These are phyloP conservation scores for Evernia prunastri DNA, from an alignment of 495 filamentous ascomycete genomes.

Conservation along the genomic window DNA sequence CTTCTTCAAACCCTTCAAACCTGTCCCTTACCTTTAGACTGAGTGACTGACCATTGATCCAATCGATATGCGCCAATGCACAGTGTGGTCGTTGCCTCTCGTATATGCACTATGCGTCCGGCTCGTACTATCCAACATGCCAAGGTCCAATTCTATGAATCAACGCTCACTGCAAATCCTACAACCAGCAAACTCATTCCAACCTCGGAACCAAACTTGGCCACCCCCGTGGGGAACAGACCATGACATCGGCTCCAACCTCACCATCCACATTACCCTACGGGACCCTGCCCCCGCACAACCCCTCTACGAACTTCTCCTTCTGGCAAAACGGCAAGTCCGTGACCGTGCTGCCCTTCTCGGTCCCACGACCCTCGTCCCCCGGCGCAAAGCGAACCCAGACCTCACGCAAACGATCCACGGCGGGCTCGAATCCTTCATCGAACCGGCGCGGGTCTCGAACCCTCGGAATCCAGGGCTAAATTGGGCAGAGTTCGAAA, in stretches of 20 bases:
- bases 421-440: neutral
- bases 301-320: neutral
- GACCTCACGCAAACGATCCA: neutral
- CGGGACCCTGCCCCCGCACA: neutral
- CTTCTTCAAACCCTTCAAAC: neutral
- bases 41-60: neutral
- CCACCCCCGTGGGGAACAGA: neutral
- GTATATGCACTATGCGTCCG: neutral
- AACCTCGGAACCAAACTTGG: neutral
- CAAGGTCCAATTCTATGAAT: neutral
- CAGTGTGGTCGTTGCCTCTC: neutral
- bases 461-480: neutral
- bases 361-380: neutral
- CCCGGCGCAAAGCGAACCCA: neutral
- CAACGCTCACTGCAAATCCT: neutral
- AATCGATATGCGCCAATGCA: neutral
- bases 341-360: neutral
- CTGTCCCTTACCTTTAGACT: neutral
- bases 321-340: neutral
- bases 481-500: neutral
- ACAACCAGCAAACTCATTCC: neutral
- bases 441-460: neutral
- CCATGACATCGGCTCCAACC: slow-evolving; percentile 1
- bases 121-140: neutral
- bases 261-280: neutral